Conservation (phyloP, 352 stramenopile genomes). For the Phytophthora agathidicida region DNA sequence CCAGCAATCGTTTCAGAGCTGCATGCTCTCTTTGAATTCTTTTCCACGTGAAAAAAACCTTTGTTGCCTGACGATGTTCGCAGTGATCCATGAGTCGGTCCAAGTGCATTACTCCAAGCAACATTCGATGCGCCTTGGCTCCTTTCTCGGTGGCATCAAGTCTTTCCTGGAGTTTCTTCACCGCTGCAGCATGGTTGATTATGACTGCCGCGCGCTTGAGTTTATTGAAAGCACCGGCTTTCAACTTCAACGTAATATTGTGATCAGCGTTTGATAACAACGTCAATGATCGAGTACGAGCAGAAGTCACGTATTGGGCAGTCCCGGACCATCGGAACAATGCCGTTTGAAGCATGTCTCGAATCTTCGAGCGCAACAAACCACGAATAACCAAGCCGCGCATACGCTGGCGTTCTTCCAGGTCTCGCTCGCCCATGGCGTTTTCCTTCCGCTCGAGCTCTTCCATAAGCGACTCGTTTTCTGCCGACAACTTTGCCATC, state of each 20-base stretch:
- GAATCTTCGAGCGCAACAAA: slow-evolving; percentile 45
- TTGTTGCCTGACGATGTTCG: slow-evolving; percentile 29
- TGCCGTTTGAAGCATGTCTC: slow-evolving; percentile 26
- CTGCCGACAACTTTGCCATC: slow-evolving; percentile 62
- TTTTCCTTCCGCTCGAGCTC: slow-evolving; percentile 56
- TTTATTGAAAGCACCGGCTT: slow-evolving; percentile 33
- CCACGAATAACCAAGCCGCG: slow-evolving; percentile 34
- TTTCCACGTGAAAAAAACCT: slow-evolving; percentile 27
- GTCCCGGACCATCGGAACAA: slow-evolving; percentile 33
- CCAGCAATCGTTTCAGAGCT: slow-evolving; percentile 1
- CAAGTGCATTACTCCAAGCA: slow-evolving; percentile 28
- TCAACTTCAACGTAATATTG: slow-evolving; percentile 17
- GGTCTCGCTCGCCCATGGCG: slow-evolving; percentile 34
- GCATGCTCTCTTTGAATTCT: slow-evolving; percentile 7
- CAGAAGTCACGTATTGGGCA: slow-evolving; percentile 19
- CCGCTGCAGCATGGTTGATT: background rate
- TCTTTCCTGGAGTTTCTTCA: slow-evolving; percentile 15
- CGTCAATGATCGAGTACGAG: slow-evolving; percentile 17
- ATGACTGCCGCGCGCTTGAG: slow-evolving; percentile 14
- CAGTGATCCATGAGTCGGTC: slow-evolving; percentile 28
- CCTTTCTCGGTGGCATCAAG: slow-evolving; percentile 14
- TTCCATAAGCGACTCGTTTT: slow-evolving; percentile 63
- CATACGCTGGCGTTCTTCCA: slow-evolving; percentile 29
- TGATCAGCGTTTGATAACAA: slow-evolving; percentile 20
- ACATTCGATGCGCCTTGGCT: slow-evolving; percentile 5